A percentile compares a stretch with the other conserved stretches of the same genome.
These are phyloP conservation scores for Pseudocercospora pini-densiflorae DNA, from an alignment of 2,329 filamentous ascomycete species.

Conservation along the genomic window DNA sequence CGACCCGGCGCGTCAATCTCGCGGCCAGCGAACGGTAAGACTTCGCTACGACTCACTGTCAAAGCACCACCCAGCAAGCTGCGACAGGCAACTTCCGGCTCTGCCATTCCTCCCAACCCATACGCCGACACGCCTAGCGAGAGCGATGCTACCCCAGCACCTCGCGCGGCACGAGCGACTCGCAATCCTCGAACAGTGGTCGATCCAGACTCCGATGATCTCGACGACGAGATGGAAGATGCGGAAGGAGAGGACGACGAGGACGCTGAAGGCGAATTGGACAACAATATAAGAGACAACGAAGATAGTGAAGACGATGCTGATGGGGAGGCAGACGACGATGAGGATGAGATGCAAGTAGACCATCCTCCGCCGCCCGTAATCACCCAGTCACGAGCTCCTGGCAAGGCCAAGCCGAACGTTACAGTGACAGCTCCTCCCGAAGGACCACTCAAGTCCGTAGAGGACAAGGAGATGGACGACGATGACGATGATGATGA, in stretches of 20 bases:
- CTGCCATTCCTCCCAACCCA: conserved; percentile 38
- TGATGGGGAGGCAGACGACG: conserved; percentile 43
- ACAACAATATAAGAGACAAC: conserved; percentile 45
- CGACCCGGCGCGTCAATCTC: conserved; percentile 37
- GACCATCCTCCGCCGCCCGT: conserved; percentile 41
- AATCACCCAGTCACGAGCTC: conserved; percentile 33
- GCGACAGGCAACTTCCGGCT: conserved; percentile 50
- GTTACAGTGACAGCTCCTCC: conserved; percentile 38
- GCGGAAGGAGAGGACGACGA: conserved; percentile 30
- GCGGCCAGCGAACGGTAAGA: conserved; percentile 48
- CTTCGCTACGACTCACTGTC: conserved; percentile 54
- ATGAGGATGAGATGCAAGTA: conserved; percentile 41
- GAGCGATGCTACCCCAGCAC: conserved; percentile 41
- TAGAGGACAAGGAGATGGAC: conserved; percentile 58
- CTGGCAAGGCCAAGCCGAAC: conserved; percentile 33
- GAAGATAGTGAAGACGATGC: conserved; percentile 39
- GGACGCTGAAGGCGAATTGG: conserved; percentile 36
- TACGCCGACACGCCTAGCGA: conserved; percentile 38
- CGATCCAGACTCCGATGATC: conserved; percentile 41
- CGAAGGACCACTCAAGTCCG: conserved; percentile 43
- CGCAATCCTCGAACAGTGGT: conserved; percentile 42
- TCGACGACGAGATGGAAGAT: conserved; percentile 31
- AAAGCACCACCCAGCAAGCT: conserved; percentile 56
- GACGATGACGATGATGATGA: conserved; percentile 57
- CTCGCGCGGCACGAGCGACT: conserved; percentile 38